Evolutionary conservation across 1,284 basidiomycete genomes (phyloP), one percentile per base, ranked within the genome.

Genomic region (Cerrena zonata): DNA sequence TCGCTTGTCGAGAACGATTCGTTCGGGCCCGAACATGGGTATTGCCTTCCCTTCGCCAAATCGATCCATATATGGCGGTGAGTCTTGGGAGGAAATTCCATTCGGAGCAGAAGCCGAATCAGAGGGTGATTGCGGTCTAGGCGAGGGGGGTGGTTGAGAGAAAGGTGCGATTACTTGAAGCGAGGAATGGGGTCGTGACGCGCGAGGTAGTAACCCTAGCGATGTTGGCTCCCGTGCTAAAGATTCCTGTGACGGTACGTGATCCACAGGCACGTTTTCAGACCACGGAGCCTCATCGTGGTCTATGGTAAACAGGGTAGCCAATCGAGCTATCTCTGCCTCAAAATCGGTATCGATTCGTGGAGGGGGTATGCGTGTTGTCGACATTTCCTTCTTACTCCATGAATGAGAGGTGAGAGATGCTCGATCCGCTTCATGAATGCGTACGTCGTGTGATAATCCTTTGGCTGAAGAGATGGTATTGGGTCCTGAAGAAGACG

Each of bases 11-110:
- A 67, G 59, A 36, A 73, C 67, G 26, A 69, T 65, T 39, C 58
- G 59, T 52, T 72, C 70, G 4, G 72, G 71, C 5, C 73, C 73
- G 53, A 73, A 73, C 34, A 73, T 60, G 5, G 66, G 62, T 11
- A 45, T 45, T 51, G 62, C 61, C 26, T 58, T 49, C 44, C 41
- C 34, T 13, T 22, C 38, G 19, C n/a, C 15, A 42, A 19, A 38
- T 4, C 36, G 23, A 13, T 13, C 39, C 4, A 12, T 49, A 26
- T 23, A 15, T 3, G 22, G 39, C 7, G 39, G 21, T 11, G 24
- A 10, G 40, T 7, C 30, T 23, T 24, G 26, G 11, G 38, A 4
- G 7, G 47, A 42, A 25, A 4, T 22, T 44, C 15, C 7, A 7
- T 7, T 15, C 15, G 30, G 30, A 34, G 7, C 30, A 7, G 7